Percentiles rank a stretch among this genome's conserved stretches.
Evolutionary conservation across 345 rosid species (phyloP).

Genomic region (Linum usitatissimum): DNA sequence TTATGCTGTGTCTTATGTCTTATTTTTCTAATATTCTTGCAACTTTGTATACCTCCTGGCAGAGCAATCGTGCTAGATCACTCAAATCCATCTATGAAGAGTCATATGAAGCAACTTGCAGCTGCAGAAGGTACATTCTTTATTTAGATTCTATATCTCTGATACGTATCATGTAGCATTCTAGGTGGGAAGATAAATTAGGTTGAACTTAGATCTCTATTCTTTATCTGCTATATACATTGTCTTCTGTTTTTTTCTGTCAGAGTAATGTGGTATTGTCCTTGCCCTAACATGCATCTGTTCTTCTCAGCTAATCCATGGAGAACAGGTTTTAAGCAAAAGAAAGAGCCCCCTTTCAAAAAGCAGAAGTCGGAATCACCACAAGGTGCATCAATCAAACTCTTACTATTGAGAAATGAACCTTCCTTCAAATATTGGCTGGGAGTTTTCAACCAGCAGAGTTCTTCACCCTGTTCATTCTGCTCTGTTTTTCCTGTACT

Average conservation of each 20-base stretch:
- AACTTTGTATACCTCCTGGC: constrained; percentile 18
- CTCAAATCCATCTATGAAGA: constrained; percentile 66
- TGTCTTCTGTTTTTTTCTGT: neutral
- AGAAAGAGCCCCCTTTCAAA: constrained; percentile 69
- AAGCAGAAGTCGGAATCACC: constrained; percentile 75
- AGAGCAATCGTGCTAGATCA: constrained; percentile 89
- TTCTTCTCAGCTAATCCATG: constrained; percentile 58
- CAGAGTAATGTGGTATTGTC: constrained; percentile 3
- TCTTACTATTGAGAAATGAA: constrained; percentile 1
- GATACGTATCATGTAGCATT: neutral
- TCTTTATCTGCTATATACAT: neutral
- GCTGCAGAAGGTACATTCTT: constrained; percentile 66
- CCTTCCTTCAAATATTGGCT: neutral
- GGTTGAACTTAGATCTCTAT: neutral
- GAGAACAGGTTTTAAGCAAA: constrained; percentile 47
- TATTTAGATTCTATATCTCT: neutral
- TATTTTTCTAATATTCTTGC: neutral
- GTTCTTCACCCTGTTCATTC: neutral
- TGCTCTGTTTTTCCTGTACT: neutral
- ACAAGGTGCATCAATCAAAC: constrained; percentile 37
- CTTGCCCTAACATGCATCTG: constrained; percentile 10
- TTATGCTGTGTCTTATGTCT: neutral
- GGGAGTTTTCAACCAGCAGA: constrained; percentile 11
- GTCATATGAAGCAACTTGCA: constrained; percentile 56
- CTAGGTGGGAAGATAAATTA: neutral